Base-by-base conservation (phyloP, 2,329 filamentous ascomycete species). In the Aaosphaeria pasadenensis region DNA sequence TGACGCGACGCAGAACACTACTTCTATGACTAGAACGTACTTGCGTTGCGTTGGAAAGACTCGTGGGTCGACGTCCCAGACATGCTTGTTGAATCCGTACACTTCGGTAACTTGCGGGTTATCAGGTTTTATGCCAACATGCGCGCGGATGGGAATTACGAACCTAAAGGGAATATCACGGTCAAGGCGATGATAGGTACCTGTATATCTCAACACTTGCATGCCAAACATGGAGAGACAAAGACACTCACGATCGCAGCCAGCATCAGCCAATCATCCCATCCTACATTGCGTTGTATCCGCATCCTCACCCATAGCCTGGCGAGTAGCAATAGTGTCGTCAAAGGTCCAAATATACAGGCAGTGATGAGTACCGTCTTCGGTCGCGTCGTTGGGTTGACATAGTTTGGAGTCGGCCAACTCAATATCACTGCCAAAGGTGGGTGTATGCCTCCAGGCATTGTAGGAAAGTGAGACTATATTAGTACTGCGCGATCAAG, bases 201-300 rank as follows among this genome's bases (percentile, higher is more conserved):
- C 33, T 4, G 40, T 29, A 17, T 24, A 3, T 24, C 17, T 24
- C 17, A 24, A 46, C 52, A 6, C 50, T 49, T 11, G 50, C 62
- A 65, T 3, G 5, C n/a, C 4, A 0, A 6, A 17, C 43, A 65
- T 31, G 64, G 58, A 9, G 30, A 11, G 30, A 17, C 29, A 13
- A 11, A 11, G 29, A n/a, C n/a, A 50, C 57, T 43, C 43, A 67
- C 63, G 17, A 52, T 55, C 9, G 59, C 58, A 29, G 53, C 56
- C 9, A 63, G 11, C 53, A 66, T 60, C 11, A 66, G 39, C 62
- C 61, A 66, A 44, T 67, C 64, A 35, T 66, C 64, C 54, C 48
- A 58, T 5, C 62, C 60, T 9, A 59, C 42, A 38, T 55, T 59
- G 13, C 46, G 49, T 44, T 66, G 63, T 41, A 63, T 56, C 7